Evolutionary conservation across 495 filamentous ascomycete species (phyloP), one percentile per base, ranked within the genome.

Genomic region (Penicillium lividum): DNA sequence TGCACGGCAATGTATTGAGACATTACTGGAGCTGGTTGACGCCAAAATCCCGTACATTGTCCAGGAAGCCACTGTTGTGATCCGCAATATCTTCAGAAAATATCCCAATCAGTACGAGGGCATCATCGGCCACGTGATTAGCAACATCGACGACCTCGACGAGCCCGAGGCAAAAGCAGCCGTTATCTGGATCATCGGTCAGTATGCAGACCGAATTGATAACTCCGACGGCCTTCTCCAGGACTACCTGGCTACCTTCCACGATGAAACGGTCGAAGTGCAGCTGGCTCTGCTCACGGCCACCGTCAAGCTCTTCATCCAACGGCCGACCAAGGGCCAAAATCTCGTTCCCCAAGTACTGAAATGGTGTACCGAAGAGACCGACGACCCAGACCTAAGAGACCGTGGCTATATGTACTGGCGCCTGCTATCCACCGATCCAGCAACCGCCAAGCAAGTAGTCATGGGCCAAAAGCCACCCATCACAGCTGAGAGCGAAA

Each of bases 1-100:
- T 2, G 91, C 93, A 5, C 83, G 84, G 62, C 84, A 86, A 44
- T 99, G 94, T 74, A 98, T 99, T 67, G 90, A 93, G 63, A 89
- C 92, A 7, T 80, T 99, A 0, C 83, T 99, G 30, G 92, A 97
- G 50, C 82, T 99, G 25, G 94, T 99, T 11, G 86, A 92, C 22
- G 97, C 94, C n/a, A 98, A 98, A 75, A 90, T 99, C 48, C 92
- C 90, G n/a, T 99, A 99, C 70, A 98, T 99, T 53, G 94, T 99
- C 5, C 94, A 99, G 73, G 94, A 99, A 75, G 94, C 94, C n/a
- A 99, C 95, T 0, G 94, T 99, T 27, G 94, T 99, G 18, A 99
- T 99, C 66, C 88, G 92, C 61, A 98, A 99, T 72, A 98, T 99
- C 68, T 98, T 99, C 83, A 86, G 94, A 58, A 98, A 98, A 73